A percentile compares a stretch with the other conserved stretches of the same genome.
phyloP scores from a whole-genome alignment of 768 basidiomycete genomes.

The Pleurotus sapidus region DNA sequence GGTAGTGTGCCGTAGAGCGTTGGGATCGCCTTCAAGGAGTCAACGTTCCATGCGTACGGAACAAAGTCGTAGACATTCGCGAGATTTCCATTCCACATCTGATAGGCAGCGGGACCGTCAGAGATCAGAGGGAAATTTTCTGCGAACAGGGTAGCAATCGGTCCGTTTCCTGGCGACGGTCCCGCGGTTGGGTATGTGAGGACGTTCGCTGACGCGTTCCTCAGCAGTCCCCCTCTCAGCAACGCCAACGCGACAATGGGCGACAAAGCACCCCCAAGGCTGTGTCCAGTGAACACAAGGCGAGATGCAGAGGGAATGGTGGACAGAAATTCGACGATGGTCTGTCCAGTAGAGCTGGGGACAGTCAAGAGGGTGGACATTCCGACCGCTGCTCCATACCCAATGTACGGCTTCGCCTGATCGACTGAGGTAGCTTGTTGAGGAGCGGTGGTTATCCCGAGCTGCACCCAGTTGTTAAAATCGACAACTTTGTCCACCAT shows the following conservation, averaged over 20 bases:
- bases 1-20: neutral
- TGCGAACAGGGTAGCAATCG: neutral
- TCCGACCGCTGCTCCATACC: neutral
- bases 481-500: neutral
- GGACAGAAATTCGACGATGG: neutral
- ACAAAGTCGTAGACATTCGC: neutral
- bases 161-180: neutral
- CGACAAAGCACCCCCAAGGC: neutral
- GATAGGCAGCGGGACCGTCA: neutral
- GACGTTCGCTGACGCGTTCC: neutral
- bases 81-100: neutral
- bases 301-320: neutral
- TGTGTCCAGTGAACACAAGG: slow-evolving; percentile 5
- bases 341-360: neutral
- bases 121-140: neutral
- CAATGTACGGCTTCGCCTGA: neutral
- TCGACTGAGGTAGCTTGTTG: too few species aligned
- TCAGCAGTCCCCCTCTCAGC: neutral
- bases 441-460: neutral
- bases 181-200: neutral
- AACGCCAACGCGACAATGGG: neutral
- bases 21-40: neutral
- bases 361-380: neutral
- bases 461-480: neutral
- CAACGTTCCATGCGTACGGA: neutral